A percentile compares a stretch with the other conserved stretches of the same genome.
Evolutionary conservation across 2,329 filamentous ascomycete genomes (phyloP).

Genomic region (Trichoderma sp.): DNA sequence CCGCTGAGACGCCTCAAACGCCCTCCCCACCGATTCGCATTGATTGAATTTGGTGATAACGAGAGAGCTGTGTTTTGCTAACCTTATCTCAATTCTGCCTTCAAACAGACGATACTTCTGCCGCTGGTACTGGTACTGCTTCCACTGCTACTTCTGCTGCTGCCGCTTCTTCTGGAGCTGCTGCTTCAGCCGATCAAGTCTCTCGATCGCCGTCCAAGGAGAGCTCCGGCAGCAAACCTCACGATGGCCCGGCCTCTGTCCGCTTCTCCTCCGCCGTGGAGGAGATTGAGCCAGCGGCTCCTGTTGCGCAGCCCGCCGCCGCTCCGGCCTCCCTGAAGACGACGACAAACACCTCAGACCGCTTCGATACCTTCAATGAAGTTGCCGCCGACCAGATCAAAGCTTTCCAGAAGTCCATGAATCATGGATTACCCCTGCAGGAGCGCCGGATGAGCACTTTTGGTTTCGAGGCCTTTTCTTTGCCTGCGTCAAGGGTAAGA

Average conservation of each 20-base stretch:
- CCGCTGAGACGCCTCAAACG: not conserved
- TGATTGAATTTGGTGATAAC: not conserved
- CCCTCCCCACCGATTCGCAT: not conserved
- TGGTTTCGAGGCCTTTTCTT: conserved; percentile 85
- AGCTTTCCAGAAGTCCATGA: conserved; percentile 68
- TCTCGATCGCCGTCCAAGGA: conserved; percentile 3
- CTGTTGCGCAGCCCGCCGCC: conserved; percentile 45
- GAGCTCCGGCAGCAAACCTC: conserved; percentile 26
- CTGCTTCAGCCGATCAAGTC: not conserved
- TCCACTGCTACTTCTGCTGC: not conserved
- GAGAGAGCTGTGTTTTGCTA: not conserved
- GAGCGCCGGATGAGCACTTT: conserved; percentile 82
- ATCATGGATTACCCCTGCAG: conserved; percentile 72
- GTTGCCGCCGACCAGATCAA: conserved; percentile 65
- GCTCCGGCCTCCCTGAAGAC: conserved; percentile 26
- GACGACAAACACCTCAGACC: conserved; percentile 23
- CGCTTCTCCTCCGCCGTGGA: conserved; percentile 72
- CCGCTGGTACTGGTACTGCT: not conserved
- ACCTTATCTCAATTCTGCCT: not conserved
- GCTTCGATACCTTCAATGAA: conserved; percentile 40
- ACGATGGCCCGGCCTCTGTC: conserved; percentile 51
- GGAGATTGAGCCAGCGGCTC: conserved; percentile 55
- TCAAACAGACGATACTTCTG: not conserved
- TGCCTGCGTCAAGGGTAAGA: conserved; percentile 81
- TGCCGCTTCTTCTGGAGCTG: not conserved